Evolutionary conservation across 345 rosid species (phyloP).

Genomic region (Lepidium africanum): DNA sequence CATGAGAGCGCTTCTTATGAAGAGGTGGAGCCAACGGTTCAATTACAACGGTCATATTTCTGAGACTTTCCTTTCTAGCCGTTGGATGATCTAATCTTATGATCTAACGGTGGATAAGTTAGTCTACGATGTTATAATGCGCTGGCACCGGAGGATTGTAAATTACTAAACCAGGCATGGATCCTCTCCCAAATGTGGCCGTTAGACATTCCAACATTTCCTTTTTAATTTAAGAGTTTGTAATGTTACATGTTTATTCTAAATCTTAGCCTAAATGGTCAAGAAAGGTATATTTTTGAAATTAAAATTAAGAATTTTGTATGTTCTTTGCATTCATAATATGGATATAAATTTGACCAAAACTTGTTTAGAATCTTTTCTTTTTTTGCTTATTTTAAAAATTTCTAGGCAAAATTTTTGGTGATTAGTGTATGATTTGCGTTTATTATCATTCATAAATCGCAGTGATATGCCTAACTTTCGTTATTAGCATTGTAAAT

Average conservation of each 20-base stretch:
- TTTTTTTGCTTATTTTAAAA: background rate
- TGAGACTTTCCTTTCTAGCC: background rate
- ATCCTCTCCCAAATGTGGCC: background rate
- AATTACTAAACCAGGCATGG: background rate
- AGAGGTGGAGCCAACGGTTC: conserved; percentile 26
- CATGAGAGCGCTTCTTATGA: conserved; percentile 22
- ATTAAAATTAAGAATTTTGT: no score
- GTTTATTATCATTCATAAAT: no score
- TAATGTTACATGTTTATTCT: background rate
- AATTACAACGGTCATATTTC: conserved; percentile 31
- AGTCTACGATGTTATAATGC: background rate
- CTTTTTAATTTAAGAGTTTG: background rate
- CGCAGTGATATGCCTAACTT: no score
- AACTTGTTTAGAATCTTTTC: background rate
- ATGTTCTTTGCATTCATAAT: background rate
- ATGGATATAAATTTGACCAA: background rate
- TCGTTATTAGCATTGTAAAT: no score
- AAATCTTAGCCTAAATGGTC: background rate
- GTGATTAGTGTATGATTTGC: no score
- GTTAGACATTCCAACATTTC: conserved; percentile 8
- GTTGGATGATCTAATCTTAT: conserved; percentile 6
- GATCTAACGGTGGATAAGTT: conserved; percentile 7
- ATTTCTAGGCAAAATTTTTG: no score
- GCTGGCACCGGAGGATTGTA: conserved; percentile 7
- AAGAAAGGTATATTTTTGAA: background rate